Base-by-base conservation (phyloP, 768 basidiomycete species). In the Melanogaster broomeanus region DNA sequence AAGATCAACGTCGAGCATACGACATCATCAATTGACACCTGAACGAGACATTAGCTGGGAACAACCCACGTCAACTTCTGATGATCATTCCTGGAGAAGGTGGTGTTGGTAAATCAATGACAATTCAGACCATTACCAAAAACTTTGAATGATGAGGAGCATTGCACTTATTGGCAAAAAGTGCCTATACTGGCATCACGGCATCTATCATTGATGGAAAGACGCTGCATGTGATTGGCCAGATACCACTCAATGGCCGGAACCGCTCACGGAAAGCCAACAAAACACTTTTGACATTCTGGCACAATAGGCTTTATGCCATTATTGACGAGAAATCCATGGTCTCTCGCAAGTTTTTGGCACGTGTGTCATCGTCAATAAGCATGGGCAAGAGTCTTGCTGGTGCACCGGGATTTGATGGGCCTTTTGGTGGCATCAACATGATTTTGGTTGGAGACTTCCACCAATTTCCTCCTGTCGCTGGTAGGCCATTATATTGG, bases 391-490 rank as follows among this genome's bases (percentile, higher is more conserved):
- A 62, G 18, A 57, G 56, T 8, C 35, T 67, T 3, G n/a, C 38
- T 15, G 64, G 41, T 15, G 25, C 10, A 10, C 13, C n/a, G 22
- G 21, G 22, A 8, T n/a, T 8, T 6, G 66, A 19, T 9, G 50
- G 10, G 2, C 57, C 67, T 0, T 77, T 76, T 51, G 72, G 69
- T 2, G 70, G 74, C 0, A 59, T 77, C 50, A 73, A 72, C 45
- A 59, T 77, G 1, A 71, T 77, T 0, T 28, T 77, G 3, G 59
- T 63, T 21, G 77, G 77, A 0, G 76, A 78, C 42, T 67, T 77
- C 11, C 76, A 78, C 46, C 78, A 54, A 30, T 65, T 45, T 47
- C 63, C 65, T 0, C 37, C 28, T 13, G 5, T 24, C 1, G 9
- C 49, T 27, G 38, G 42, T 52, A 57, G 75, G 74, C 1, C 74